These are phyloP conservation scores for Yamadazyma sp. DNA, from an alignment of 1,139 yeast species.

Conservation along the genomic window DNA sequence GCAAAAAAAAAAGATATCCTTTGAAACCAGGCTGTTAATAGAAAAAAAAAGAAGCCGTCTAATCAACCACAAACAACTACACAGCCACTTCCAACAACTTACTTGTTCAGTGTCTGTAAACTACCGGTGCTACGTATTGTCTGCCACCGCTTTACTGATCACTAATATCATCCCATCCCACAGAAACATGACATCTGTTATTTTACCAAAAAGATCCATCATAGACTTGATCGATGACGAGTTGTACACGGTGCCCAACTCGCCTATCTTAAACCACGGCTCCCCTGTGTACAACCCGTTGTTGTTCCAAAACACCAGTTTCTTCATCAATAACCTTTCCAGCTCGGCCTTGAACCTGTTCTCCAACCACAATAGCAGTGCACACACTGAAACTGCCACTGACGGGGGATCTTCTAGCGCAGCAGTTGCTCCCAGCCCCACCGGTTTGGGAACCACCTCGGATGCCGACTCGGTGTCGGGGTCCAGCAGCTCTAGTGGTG, in stretches of 20 bases:
- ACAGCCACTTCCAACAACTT: too few species aligned
- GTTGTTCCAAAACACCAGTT: slow-evolving; percentile 5
- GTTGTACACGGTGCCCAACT: slow-evolving; percentile 48
- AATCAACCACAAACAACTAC: not conserved
- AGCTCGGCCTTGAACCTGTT: slow-evolving; percentile 1
- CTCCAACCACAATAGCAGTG: not conserved
- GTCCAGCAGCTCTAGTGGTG: too few species aligned
- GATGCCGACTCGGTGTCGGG: too few species aligned
- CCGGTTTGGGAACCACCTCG: too few species aligned
- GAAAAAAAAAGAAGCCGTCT: too few species aligned
- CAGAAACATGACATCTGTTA: slow-evolving; percentile 45
- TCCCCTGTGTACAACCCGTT: slow-evolving; percentile 12
- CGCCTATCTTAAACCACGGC: slow-evolving; percentile 17
- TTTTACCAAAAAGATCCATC: slow-evolving; percentile 52
- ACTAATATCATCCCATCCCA: too few species aligned
- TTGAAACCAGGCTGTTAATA: too few species aligned
- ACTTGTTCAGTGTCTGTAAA: not conserved
- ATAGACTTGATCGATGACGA: slow-evolving; percentile 69
- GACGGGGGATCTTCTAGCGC: too few species aligned
- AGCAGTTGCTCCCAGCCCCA: too few species aligned
- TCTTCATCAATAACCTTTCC: slow-evolving; percentile 2
- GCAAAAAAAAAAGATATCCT: not conserved
- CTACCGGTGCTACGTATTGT: too few species aligned
- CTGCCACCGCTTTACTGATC: too few species aligned
- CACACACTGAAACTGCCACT: not conserved